Evolutionary conservation across 164 flowering plant species (phyloP).

Genomic region (Malania oleifera): DNA sequence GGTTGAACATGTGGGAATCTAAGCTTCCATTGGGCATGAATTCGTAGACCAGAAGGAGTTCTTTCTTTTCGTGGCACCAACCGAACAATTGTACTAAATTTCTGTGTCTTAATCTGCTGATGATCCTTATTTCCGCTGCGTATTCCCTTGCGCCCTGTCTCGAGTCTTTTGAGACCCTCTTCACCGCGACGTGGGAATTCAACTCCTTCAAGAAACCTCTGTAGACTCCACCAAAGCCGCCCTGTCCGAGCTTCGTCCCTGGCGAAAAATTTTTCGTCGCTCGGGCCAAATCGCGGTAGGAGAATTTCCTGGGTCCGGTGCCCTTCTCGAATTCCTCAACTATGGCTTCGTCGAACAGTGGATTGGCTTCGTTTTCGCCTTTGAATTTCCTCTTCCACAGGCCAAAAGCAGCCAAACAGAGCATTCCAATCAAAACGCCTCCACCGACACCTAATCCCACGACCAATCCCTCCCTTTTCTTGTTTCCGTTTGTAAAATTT

Average conservation of each 20-base stretch:
- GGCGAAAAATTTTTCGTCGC: constrained; percentile 31
- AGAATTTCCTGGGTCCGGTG: constrained; percentile 27
- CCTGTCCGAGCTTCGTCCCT: constrained; percentile 27
- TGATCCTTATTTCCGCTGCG: constrained; percentile 27
- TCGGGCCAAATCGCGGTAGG: constrained; percentile 14
- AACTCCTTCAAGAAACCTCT: constrained; percentile 20
- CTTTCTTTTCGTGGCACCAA: background rate
- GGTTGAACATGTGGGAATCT: constrained; percentile 22
- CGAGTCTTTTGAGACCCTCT: constrained; percentile 26
- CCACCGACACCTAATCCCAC: constrained; percentile 11
- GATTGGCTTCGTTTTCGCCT: background rate
- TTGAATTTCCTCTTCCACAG: constrained; percentile 5
- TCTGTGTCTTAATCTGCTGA: constrained; percentile 26
- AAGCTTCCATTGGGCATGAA: constrained; percentile 38
- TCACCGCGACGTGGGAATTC: constrained; percentile 22
- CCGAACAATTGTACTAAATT: constrained; percentile 4
- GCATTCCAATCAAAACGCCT: background rate
- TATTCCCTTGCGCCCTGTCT: constrained; percentile 36
- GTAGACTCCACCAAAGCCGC: constrained; percentile 37
- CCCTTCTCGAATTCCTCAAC: constrained; percentile 20
- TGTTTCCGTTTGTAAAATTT: background rate
- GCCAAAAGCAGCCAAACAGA: constrained; percentile 7
- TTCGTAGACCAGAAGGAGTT: constrained; percentile 15
- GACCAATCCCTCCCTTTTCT: background rate
- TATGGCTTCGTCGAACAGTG: background rate